Conservation (phyloP, 495 filamentous ascomycete species). For the Chaetomidium leptoderma region DNA sequence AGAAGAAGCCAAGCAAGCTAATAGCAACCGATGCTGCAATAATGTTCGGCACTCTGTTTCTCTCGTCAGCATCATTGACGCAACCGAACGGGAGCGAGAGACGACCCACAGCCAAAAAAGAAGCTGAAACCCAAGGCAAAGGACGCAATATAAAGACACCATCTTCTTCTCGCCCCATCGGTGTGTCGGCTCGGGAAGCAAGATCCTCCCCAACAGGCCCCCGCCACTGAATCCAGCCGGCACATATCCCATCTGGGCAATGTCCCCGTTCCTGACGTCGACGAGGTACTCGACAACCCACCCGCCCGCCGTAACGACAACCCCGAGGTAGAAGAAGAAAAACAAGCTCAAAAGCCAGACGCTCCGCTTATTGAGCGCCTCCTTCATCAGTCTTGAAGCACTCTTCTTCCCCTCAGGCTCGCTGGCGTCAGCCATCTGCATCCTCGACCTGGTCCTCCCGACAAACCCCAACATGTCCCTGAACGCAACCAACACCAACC, state of each 20-base stretch:
- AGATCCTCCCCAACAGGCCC: constrained; percentile 49
- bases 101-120: constrained; percentile 51
- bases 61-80: neutral
- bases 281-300: constrained; percentile 63
- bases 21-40: constrained; percentile 67
- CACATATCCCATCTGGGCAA: constrained; percentile 61
- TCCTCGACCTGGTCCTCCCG: too few species aligned
- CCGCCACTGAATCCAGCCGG: constrained; percentile 66
- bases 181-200: constrained; percentile 53
- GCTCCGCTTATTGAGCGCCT: constrained; percentile 28
- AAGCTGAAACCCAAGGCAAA: constrained; percentile 53
- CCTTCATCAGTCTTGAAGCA: constrained; percentile 28
- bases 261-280: constrained; percentile 57
- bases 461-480: constrained; percentile 23
- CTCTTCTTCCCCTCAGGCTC: too few species aligned
- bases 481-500: constrained; percentile 35
- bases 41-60: constrained; percentile 61
- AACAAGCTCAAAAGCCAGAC: constrained; percentile 50
- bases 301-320: constrained; percentile 43
- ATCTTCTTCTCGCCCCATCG: constrained; percentile 50
- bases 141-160: constrained; percentile 48
- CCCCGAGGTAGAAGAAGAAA: constrained; percentile 50
- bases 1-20: constrained; percentile 67
- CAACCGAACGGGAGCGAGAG: constrained; percentile 13
- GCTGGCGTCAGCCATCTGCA: too few species aligned